Conservation (phyloP, 306 rosid genomes). For the Vicia faba region DNA sequence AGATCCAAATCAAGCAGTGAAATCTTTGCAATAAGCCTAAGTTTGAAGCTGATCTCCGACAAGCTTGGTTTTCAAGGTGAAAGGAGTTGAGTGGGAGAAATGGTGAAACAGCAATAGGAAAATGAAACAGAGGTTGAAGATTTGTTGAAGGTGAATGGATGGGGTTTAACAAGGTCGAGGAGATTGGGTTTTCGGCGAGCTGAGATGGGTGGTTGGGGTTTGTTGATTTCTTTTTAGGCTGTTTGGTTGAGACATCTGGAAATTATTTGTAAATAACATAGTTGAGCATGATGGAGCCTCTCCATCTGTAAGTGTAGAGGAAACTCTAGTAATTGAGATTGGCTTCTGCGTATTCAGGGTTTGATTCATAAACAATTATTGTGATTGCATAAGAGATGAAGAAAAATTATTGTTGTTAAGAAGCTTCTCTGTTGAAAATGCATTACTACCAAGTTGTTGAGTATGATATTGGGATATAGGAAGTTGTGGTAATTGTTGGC, state of each 20-base stretch:
- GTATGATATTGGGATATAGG: slow-evolving; percentile 68
- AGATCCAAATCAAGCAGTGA: too few relatives aligned
- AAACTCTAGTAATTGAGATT: slow-evolving; percentile 59
- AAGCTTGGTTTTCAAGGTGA: too few relatives aligned
- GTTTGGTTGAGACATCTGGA: slow-evolving; percentile 71
- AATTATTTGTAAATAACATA: slow-evolving; percentile 85
- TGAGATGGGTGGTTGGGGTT: slow-evolving; percentile 60
- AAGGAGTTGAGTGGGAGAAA: too few relatives aligned
- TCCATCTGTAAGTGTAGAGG: slow-evolving; percentile 87
- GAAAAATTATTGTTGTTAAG: slow-evolving; percentile 63
- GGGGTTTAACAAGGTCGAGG: too few relatives aligned
- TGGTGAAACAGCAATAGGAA: too few relatives aligned
- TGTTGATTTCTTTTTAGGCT: slow-evolving; percentile 73
- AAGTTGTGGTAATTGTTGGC: slow-evolving; percentile 57
- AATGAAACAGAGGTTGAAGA: too few relatives aligned
- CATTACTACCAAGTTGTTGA: slow-evolving; percentile 63
- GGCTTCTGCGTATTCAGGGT: slow-evolving; percentile 69
- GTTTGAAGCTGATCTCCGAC: too few relatives aligned
- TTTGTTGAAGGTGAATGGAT: too few relatives aligned
- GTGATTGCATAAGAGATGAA: slow-evolving; percentile 66
- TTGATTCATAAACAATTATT: slow-evolving; percentile 61
- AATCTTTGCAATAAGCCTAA: too few relatives aligned
- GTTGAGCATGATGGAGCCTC: slow-evolving; percentile 98
- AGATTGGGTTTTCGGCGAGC: too few relatives aligned
- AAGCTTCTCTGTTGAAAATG: slow-evolving; percentile 69